These are phyloP conservation scores for Aspergillus amoenus DNA, from an alignment of 2,329 filamentous ascomycete species.

Conservation along the genomic window DNA sequence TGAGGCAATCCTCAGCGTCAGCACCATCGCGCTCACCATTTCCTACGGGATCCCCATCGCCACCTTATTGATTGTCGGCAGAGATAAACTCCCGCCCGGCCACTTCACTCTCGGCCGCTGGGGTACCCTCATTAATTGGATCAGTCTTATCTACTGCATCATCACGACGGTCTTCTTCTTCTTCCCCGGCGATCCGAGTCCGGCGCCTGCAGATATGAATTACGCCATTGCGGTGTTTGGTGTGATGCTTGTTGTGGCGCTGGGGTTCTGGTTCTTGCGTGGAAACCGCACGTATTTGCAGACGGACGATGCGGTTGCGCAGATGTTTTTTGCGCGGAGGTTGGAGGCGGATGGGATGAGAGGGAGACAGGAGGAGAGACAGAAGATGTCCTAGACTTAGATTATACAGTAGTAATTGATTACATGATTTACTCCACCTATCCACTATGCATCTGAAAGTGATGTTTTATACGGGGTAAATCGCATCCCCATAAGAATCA, in stretches of 20 bases:
- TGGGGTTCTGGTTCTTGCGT: conserved; percentile 53
- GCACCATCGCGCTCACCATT: conserved; percentile 57
- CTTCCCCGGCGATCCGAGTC: conserved; percentile 50
- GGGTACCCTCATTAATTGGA: conserved; percentile 45
- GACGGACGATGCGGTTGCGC: conserved; percentile 28
- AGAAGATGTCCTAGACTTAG: no score
- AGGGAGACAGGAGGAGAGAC: not conserved
- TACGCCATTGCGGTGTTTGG: conserved; percentile 59
- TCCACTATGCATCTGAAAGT: no score
- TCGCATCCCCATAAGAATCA: no score
- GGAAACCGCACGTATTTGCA: conserved; percentile 42
- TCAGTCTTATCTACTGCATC: conserved; percentile 53
- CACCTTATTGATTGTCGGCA: conserved; percentile 50
- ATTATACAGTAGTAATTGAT: no score
- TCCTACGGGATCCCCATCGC: conserved; percentile 54
- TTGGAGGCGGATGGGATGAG: not conserved
- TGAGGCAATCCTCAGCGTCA: conserved; percentile 55
- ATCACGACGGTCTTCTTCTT: conserved; percentile 58
- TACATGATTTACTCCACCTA: no score
- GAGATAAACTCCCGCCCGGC: conserved; percentile 51
- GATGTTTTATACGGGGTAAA: no score
- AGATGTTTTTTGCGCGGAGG: conserved; percentile 23
- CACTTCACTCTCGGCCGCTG: conserved; percentile 47
- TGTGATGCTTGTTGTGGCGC: conserved; percentile 52
- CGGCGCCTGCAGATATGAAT: conserved; percentile 53